Evolutionary conservation across 805 yeast genomes (phyloP), one percentile per base, ranked within the genome.

Genomic region (Metschnikowia kofuensis): DNA sequence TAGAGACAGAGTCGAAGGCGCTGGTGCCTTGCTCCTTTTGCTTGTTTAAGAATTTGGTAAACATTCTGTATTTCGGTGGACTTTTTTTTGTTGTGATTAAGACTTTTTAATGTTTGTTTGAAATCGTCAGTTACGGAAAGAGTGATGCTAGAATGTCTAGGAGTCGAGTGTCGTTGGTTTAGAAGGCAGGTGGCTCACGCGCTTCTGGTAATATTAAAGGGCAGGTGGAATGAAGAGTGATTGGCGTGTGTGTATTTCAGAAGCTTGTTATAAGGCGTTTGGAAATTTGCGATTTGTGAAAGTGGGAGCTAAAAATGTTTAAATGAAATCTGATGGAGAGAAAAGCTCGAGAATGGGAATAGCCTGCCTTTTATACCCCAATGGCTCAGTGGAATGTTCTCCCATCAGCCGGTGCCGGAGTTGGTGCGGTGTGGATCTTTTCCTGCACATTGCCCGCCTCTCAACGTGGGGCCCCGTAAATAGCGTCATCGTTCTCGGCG

Each of bases 1-100:
- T 30, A n/a, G 42, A 15, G 27, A 44, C 35, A 15, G 41, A 35
- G 12, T 50, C 29, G 43, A 47, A 36, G 6, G 41, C 42, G 26
- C 16, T 12, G 6, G 30, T 26, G 29, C 42, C 41, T 16, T 52
- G 54, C 5, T 45, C 40, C 35, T 53, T 55, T 42, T 49, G 52
- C 32, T 48, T 51, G 48, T 46, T 47, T 39, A 55, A 47, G 38
- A 53, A 53, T 35, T 55, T 53, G 14, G 58, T 40, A 48, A 55
- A 53, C 58, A 54, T 54, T n/a, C 31, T 16, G 32, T 8, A 9
- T 27, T 10, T 32, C n/a, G n/a, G n/a, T n/a, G n/a, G n/a, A n/a
- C n/a, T n/a, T n/a, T n/a, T n/a, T n/a, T n/a, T n/a, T n/a, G n/a
- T n/a, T n/a, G n/a, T n/a, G n/a, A n/a, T n/a, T n/a, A n/a, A n/a